Base-by-base conservation (phyloP, 805 yeast species). In the Pichia occidentalis region DNA sequence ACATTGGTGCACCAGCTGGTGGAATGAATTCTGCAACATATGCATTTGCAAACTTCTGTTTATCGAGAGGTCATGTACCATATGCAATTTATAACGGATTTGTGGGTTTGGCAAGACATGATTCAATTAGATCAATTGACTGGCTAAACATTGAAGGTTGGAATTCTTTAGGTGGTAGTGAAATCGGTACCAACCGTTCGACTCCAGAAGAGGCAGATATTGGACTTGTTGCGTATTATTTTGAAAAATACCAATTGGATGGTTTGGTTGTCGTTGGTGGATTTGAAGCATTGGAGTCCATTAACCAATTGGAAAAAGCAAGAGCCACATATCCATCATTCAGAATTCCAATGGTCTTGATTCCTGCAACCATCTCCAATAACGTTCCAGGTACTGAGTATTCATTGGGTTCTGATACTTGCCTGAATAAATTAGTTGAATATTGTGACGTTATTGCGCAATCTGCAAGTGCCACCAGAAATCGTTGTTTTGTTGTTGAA, bases 351-450 rank as follows among this genome's bases (percentile, higher is more conserved):
- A 75, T 80, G 78, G 77, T 80, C 39, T 73, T 77, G 43, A 71
- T 83, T 33, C 92, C 92, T 14, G 85, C 90, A 24, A 83, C 90
- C 11, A 73, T 83, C 36, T 80, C 88, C 16, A 81, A 81, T 53
- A 81, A 81, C 51, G 88, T 81, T 40, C 90, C 90, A 29, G 90
- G 88, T 44, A 77, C 87, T 3, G 87, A 82, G 59, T 81, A 80
- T 57, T 80, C 87, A 0, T 57, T 81, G 37, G 90, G 90, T 36
- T 64, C 80, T 29, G 88, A 82, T 53, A 81, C 90, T 4, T 80
- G 88, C 60, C 63, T 81, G 56, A 82, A 81, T 56, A 69, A 79
- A 27, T 64, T 81, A 54, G 75, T 80, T 58, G 69, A 75, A 39
- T 81, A 82, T 59, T 80, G 87, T 67, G 90, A 81, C 54, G 75